Conservation (phyloP, 768 basidiomycete species). For the Lyophyllum decastes region DNA sequence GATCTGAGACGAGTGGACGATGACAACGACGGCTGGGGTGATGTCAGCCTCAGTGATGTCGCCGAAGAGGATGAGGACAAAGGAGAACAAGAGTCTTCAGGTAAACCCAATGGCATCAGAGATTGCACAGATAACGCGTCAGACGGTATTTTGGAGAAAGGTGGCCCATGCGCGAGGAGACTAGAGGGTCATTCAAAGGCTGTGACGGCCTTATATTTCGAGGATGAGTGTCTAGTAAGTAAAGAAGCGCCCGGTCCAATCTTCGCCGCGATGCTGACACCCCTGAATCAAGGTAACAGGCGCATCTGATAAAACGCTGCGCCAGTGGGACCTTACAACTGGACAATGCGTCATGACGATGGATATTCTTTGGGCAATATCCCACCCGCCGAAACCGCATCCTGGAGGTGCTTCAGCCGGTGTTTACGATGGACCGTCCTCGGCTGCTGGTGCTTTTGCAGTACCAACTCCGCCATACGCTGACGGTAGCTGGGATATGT, state of each 20-base stretch:
- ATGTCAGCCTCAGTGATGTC: constrained; percentile 62
- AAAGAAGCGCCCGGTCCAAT: not conserved
- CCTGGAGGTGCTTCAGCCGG: constrained; percentile 42
- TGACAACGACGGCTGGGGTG: constrained; percentile 59
- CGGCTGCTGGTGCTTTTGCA: constrained; percentile 66
- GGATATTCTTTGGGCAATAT: constrained; percentile 99
- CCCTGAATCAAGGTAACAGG: constrained; percentile 79
- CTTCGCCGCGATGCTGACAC: constrained; percentile 17
- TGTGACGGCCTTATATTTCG: constrained; percentile 93
- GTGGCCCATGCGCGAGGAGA: constrained; percentile 67
- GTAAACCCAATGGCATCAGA: constrained; percentile 41
- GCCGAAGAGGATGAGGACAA: constrained; percentile 64
- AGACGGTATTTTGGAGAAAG: constrained; percentile 36
- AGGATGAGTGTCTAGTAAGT: constrained; percentile 88
- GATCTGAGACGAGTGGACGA: constrained; percentile 85
- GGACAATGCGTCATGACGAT: constrained; percentile 99
- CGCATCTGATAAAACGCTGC: constrained; percentile 96
- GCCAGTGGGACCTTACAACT: constrained; percentile 96
- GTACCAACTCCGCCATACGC: constrained; percentile 86
- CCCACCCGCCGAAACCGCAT: constrained; percentile 67
- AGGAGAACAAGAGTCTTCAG: constrained; percentile 40
- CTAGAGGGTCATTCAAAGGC: constrained; percentile 93
- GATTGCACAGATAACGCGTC: constrained; percentile 35
- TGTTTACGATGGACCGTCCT: constrained; percentile 53
- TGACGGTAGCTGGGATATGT: constrained; percentile 93